phyloP scores from a whole-genome alignment of 306 rosid genomes.

The Cajanus cajan region DNA sequence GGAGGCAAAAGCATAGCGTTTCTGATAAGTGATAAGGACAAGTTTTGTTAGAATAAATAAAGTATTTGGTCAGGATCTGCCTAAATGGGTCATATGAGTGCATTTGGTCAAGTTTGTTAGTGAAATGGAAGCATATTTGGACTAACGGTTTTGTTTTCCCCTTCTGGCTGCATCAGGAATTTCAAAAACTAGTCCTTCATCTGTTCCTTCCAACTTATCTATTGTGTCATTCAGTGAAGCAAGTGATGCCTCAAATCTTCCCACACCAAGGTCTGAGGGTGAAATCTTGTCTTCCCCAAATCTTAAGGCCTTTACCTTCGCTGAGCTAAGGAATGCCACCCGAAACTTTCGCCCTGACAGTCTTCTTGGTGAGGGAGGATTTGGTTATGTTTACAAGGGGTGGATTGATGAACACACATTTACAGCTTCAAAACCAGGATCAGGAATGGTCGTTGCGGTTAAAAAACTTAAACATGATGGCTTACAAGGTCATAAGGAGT shows the following conservation, averaged over 20 bases:
- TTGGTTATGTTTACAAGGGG: conserved; percentile 86
- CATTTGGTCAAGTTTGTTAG: conserved; percentile 7
- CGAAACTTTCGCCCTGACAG: conserved; percentile 83
- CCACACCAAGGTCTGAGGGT: conserved; percentile 81
- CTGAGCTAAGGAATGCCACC: conserved; percentile 74
- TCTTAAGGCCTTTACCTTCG: conserved; percentile 64
- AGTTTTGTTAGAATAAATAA: background rate
- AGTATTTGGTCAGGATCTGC: background rate
- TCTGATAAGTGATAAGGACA: background rate
- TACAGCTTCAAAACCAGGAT: conserved; percentile 72
- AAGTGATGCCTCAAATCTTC: conserved; percentile 56
- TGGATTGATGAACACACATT: conserved; percentile 75
- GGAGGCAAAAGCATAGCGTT: too few species aligned
- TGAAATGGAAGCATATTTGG: background rate
- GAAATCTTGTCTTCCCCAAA: conserved; percentile 79
- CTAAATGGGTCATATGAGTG: background rate
- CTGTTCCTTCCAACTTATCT: conserved; percentile 47
- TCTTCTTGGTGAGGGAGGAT: conserved; percentile 90
- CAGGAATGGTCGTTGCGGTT: conserved; percentile 84
- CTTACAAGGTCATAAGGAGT: conserved; percentile 89
- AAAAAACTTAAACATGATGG: conserved; percentile 88
- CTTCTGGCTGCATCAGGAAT: conserved; percentile 43
- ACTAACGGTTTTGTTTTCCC: conserved; percentile 22
- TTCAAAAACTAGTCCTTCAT: conserved; percentile 56
- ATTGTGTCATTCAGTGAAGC: conserved; percentile 44